Base-by-base conservation (phyloP, 441 rosid genomes). In the Raphanus hybrid region DNA sequence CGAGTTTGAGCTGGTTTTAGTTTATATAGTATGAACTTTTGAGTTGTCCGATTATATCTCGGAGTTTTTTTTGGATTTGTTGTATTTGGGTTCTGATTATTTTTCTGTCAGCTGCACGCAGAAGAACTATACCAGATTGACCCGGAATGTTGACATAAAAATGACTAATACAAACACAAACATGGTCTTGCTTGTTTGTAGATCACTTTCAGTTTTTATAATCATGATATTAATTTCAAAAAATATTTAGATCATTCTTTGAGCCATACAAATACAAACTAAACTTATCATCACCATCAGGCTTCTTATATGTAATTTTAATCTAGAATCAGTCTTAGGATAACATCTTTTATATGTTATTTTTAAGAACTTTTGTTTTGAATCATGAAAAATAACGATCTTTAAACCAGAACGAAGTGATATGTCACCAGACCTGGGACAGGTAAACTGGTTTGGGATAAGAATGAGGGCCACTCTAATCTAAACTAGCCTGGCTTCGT, bases 401-500 rank as follows among this genome's bases (percentile, higher is more conserved):
- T 41, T 41, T 70, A 9, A 70, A 70, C 75, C 65, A 70, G 75
- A 55, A 35, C 29, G 71, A 77, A 70, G 35, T 77, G 52, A 57
- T 70, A 45, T 27, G 32, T 26, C 75, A 55, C n/a, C 7, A 69
- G 59, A 76, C 18, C 45, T 15, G 75, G 66, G 75, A 70, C 71
- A 37, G 66, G 74, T 23, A 32, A 77, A 70, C 61, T 64, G 75
- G 71, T 64, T 70, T 29, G 67, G 48, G 71, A 71, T 78, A 78
- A 78, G 76, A 59, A 71, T 8, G 55, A 50, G 68, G 71, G 81
- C 68, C 77, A 72, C 26, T 72, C 77, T 67, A 67, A 52, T 58
- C 67, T 66, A 67, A 52, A 58, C 67, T 72, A 66, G 77, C 48
- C 73, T 78, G 81, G 77, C 73, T 78, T 45, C 67, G 3, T 71